phyloP scores from a whole-genome alignment of 192 early-diverging fungal genomes.

The Jimgerdemannia flammicorona region DNA sequence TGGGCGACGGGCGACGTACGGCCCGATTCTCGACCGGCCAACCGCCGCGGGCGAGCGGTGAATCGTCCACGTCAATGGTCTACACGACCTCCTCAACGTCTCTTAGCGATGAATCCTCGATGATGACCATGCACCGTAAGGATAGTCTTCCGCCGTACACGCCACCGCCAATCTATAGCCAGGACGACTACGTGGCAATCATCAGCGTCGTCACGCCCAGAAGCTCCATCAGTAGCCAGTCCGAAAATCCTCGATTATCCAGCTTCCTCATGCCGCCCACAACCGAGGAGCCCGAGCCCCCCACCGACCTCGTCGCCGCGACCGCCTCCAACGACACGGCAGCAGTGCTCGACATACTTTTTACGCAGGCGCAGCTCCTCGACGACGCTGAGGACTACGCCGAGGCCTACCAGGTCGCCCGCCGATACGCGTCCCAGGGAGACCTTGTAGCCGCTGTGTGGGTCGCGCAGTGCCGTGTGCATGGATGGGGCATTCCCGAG shows the following conservation, averaged over 20 bases:
- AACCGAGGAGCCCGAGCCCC: not conserved
- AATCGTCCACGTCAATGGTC: too few relatives aligned
- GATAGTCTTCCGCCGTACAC: not conserved
- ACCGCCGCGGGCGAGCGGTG: too few relatives aligned
- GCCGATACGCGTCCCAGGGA: constrained; percentile 6
- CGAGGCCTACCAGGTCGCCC: constrained; percentile 12
- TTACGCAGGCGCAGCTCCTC: constrained; percentile 13
- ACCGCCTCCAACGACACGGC: not conserved
- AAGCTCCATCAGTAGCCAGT: not conserved
- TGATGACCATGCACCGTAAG: not conserved
- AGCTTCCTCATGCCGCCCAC: not conserved
- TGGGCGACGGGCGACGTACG: too few relatives aligned
- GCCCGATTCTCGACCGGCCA: too few relatives aligned
- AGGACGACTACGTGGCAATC: not conserved
- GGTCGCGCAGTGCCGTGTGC: constrained; percentile 24
- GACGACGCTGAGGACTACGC: constrained; percentile 13
- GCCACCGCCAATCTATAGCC: not conserved
- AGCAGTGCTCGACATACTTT: constrained; percentile 4
- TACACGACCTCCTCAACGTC: not conserved
- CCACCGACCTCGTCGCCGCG: not conserved
- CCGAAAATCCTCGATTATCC: not conserved
- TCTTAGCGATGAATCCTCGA: not conserved
- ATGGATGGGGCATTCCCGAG: constrained; percentile 26
- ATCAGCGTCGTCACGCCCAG: not conserved
- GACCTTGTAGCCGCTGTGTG: constrained; percentile 17